Conservation (phyloP, 2,329 filamentous ascomycete species). For the Rhynchosporium agropyri region DNA sequence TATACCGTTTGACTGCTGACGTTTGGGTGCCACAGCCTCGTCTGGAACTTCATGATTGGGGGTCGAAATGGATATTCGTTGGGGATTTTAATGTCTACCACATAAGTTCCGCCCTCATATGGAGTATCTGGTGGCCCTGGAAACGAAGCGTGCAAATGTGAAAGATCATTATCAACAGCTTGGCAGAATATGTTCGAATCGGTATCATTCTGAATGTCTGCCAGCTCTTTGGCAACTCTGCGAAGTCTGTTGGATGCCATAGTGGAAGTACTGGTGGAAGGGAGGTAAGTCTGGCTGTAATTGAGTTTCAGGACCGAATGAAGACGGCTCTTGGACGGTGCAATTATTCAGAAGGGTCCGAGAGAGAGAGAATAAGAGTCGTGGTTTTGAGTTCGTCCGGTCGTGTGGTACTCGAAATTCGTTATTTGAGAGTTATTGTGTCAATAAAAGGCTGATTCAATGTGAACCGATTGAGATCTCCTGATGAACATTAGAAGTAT, state of each 20-base stretch:
- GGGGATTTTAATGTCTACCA: constrained; percentile 85
- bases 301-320: background rate
- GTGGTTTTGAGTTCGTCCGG: background rate
- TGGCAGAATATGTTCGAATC: constrained; percentile 76
- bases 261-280: background rate
- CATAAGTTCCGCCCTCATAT: constrained; percentile 83
- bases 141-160: constrained; percentile 81
- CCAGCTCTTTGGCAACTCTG: constrained; percentile 74
- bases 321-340: background rate
- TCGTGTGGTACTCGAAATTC: background rate
- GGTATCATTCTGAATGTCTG: constrained; percentile 73
- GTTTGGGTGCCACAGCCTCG: constrained; percentile 96
- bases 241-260: constrained; percentile 45
- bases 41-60: constrained; percentile 87
- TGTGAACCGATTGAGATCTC: background rate
- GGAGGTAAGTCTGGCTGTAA: background rate
- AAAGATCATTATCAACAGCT: constrained; percentile 69
- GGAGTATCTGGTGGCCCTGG: constrained; percentile 88
- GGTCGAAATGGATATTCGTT: constrained; percentile 91
- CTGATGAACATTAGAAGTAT: background rate
- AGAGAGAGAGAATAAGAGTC: background rate
- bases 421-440: background rate
- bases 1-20: constrained; percentile 89
- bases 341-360: background rate
- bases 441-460: background rate